Evolutionary conservation across 106 monocot species (phyloP), one percentile per base, ranked within the genome.

Genomic region (Acorus gramineus): DNA sequence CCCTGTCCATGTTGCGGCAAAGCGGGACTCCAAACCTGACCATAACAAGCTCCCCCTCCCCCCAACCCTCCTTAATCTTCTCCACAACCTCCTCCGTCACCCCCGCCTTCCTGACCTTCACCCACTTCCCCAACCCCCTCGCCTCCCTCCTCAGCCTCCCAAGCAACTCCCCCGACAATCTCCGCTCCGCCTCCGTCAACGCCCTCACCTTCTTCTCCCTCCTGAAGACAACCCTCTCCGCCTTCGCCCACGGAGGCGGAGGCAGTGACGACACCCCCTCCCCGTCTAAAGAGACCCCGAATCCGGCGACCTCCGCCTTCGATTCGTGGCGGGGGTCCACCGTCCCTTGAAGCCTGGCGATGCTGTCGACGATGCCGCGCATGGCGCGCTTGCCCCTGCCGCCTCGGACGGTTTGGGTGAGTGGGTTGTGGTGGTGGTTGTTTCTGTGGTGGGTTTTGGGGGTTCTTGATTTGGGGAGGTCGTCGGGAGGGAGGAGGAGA

Each of bases 101-200:
- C 8, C 94, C 94, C 2, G 90, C 86, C 66, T 90, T 95, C 79
- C 84, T 90, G 2, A 84, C 90, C 70, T 70, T 80, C 60, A 84
- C 76, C 95, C 95, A 95, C 46, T 53, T 66, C 67, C 44, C 76
- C 68, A 87, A 65, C 56, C 50, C 59, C 75, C 63, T 70, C 42
- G 82, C 95, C 44, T 82, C 76, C 47, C 5, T 56, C 66, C 81
- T 74, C 72, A 90, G 60, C 76, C 80, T 73, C 57, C 5, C 55
- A 65, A 95, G 73, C 51, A 65, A 72, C 9, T 49, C 67, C 43
- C 47, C 46, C 47, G 71, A 44, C n/a, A 95, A 68, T 12, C n/a
- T 69, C 68, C 6, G 57, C 73, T 95, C 90, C 3, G 95, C 90
- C 8, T 56, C 52, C 12, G 79, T 87, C 47, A 70, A 52, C 63